phyloP scores from a whole-genome alignment of 2,329 filamentous ascomycete species.

The Teratosphaeria destructans region DNA sequence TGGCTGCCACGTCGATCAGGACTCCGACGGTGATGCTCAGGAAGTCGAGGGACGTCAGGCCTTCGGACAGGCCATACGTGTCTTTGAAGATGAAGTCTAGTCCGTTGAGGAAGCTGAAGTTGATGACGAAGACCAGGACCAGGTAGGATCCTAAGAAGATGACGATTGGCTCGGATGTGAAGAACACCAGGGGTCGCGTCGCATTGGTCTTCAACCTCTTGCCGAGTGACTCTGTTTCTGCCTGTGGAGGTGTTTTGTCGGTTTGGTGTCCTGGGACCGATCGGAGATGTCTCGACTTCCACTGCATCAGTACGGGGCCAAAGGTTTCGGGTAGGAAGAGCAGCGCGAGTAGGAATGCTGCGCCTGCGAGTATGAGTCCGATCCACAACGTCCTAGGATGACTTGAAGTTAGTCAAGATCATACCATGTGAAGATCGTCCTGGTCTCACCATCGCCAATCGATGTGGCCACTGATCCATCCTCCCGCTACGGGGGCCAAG shows the following conservation, averaged over 20 bases:
- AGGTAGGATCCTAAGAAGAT: background rate
- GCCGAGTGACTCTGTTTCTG: background rate
- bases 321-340: background rate
- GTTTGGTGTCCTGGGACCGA: background rate
- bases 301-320: background rate
- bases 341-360: background rate
- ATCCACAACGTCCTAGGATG: background rate
- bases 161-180: background rate
- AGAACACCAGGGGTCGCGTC: background rate
- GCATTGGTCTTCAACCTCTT: background rate
- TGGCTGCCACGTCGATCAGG: background rate
- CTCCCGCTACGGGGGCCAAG: background rate
- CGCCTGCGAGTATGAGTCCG: background rate
- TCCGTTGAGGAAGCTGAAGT: background rate
- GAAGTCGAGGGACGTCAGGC: background rate
- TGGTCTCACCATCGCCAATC: background rate
- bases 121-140: background rate
- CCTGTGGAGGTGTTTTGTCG: background rate
- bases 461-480: background rate
- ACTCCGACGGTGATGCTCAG: background rate
- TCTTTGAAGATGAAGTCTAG: background rate
- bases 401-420: background rate
- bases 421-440: background rate
- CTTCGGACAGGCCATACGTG: background rate
- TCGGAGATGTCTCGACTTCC: background rate